Evolutionary conservation across 2,329 filamentous ascomycete species (phyloP), one percentile per base, ranked within the genome.

Genomic region (Ascosphaera apis): DNA sequence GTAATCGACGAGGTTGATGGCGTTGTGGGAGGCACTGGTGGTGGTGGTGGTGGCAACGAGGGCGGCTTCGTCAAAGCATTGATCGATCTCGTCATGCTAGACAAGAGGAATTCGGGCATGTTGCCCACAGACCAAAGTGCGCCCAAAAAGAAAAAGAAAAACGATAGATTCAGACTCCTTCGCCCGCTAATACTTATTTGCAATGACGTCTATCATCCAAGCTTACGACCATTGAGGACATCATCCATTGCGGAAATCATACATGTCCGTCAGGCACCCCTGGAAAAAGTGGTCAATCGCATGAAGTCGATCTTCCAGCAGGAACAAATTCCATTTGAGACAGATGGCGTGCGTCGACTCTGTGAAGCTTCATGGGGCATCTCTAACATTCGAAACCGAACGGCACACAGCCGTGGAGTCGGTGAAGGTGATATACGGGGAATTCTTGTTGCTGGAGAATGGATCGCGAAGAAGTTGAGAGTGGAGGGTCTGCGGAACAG

Each of bases 1-100:
- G 67, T 98, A 2, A 82, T 98, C 1, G 88, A 98, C 48, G 88
- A 98, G 55, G 88, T 95, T 1, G 88, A 98, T 50, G 88, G 88
- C 30, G 88, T 91, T 0, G 82, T 91, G 2, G 66, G 77, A 15
- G 83, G 86, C 8, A 74, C 76, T 35, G 75, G 77, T 3, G 62
- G 65, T 21, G 66, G 61, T 16, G 72, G 75, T 18, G n/a, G n/a
- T n/a, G n/a, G n/a, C n/a, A 79, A 83, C 27, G 88, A 98, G 51
- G 86, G 86, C 36, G 88, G 88, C 0, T 98, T 98, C 44, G 74
- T 98, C 55, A 92, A 83, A 51, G 88, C 88, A 1, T 59, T 98
- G 40, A 86, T 98, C 42, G 88, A 98, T 46, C 65, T 98, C 3
- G 75, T 95, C 33, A 62, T 77, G 33, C 61, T 81, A 8, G 88